Evolutionary conservation across 352 stramenopile species (phyloP).

Genomic region (Aphanomyces cochlioides): DNA sequence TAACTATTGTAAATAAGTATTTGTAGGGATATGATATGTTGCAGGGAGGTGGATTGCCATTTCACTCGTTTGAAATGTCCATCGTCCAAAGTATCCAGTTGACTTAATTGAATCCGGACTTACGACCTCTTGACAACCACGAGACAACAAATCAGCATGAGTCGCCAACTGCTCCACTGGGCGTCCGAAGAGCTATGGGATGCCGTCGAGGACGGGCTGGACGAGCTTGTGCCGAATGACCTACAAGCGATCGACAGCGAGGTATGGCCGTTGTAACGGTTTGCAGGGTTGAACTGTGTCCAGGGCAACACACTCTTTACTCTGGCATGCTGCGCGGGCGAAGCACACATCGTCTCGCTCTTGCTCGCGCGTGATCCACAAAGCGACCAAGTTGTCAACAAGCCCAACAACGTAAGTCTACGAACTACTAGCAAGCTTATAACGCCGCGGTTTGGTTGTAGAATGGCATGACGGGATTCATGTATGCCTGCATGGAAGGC

Average conservation of each 20-base stretch:
- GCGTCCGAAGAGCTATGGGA: not conserved
- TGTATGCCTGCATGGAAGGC: conserved; percentile 20
- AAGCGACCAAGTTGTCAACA: not conserved
- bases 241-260: not conserved
- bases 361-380: not conserved
- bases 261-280: not conserved
- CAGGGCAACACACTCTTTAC: conserved; percentile 1
- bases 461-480: conserved; percentile 21
- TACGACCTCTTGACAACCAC: no score
- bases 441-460: not conserved
- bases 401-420: not conserved
- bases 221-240: not conserved
- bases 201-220: not conserved
- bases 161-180: not conserved
- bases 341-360: not conserved
- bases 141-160: no score
- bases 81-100: no score
- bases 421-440: not conserved
- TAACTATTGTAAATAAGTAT: no score
- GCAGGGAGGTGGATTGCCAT: no score
- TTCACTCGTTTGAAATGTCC: no score
- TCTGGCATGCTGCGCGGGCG: not conserved
- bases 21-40: no score
- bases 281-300: not conserved
- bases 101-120: no score